phyloP scores from a whole-genome alignment of 2,329 filamentous ascomycete genomes.

The Hypomyces rosellus region DNA sequence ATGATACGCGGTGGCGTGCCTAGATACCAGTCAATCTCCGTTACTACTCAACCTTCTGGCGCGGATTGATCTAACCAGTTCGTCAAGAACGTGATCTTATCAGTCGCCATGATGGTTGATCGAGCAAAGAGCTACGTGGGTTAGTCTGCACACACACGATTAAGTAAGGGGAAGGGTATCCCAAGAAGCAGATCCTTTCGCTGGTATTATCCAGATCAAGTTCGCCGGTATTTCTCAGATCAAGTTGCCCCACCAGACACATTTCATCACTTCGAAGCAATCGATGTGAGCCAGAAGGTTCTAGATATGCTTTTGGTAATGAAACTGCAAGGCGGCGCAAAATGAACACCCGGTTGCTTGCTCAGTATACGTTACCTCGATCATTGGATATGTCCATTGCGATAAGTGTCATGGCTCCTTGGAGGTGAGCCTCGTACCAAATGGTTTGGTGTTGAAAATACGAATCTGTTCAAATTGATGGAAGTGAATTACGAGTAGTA shows the following conservation, averaged over 20 bases:
- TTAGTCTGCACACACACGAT: constrained; percentile 37
- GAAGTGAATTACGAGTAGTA: not conserved
- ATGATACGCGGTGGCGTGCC: constrained; percentile 78
- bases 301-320: not conserved
- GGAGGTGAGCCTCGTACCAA: constrained; percentile 12
- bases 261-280: not conserved
- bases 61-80: constrained; percentile 57
- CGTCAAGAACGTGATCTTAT: constrained; percentile 79
- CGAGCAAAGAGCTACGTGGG: constrained; percentile 37
- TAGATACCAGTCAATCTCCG: constrained; percentile 25
- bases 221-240: constrained; percentile 77
- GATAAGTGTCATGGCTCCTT: constrained; percentile 14
- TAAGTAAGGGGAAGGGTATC: constrained; percentile 25
- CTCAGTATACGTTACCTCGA: constrained; percentile 42
- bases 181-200: constrained; percentile 80
- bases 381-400: constrained; percentile 29
- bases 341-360: constrained; percentile 42
- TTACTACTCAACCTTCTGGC: constrained; percentile 14
- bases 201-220: constrained; percentile 86
- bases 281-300: not conserved
- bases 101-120: constrained; percentile 61
- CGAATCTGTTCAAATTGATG: too few species aligned
- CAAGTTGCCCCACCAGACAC: constrained; percentile 21
- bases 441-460: not conserved
- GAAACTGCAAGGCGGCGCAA: constrained; percentile 11